Base-by-base conservation (phyloP, 441 rosid genomes). In the Pelargonium cotyledonis region DNA sequence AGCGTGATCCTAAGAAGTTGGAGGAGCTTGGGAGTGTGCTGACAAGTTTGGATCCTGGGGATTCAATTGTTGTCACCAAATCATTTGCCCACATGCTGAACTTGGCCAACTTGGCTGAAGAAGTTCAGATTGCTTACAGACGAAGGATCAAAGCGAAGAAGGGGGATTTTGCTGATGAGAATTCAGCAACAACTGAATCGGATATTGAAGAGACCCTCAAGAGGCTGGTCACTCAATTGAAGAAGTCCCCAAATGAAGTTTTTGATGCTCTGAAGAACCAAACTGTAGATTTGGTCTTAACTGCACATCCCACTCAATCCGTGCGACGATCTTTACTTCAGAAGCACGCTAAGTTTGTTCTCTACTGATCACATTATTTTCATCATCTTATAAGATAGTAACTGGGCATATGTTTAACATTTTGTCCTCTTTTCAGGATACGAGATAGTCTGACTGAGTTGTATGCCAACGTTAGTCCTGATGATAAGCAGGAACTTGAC, bases 251-350 rank as follows among this genome's bases (percentile, higher is more conserved):
- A 0, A 3, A 55, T 6, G 61, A 55, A 16, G 61, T 55, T 8
- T 55, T 55, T 19, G 70, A 91, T 75, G 99, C 99, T 58, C 76
- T 94, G 63, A 94, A 91, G 86, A 91, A 90, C 68, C 99, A 94
- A 79, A 94, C 97, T 51, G 99, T 94, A 40, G 99, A 91, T 83
- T 83, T 94, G 76, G 99, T 94, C 76, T 80, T 94, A n/a, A 94
- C 98, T 77, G 98, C 98, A 68, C 98, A 94, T 75, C 98, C 98
- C 69, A 94, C 98, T 44, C 98, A 94, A 72, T 91, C 97, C 19
- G 87, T 94, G 38, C 88, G 96, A 21, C 81, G 98, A 84, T 94
- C 98, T 65, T 81, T 93, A 78, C 97, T 93, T 79, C 96, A 93
- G 78, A 93, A 93, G 75, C 21, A 53, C 8, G 21, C 61, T 40